A percentile compares a stretch with the other conserved stretches of the same genome.
phyloP scores from a whole-genome alignment of 1,284 basidiomycete species.

The Cutaneotrichosporon dermatis region DNA sequence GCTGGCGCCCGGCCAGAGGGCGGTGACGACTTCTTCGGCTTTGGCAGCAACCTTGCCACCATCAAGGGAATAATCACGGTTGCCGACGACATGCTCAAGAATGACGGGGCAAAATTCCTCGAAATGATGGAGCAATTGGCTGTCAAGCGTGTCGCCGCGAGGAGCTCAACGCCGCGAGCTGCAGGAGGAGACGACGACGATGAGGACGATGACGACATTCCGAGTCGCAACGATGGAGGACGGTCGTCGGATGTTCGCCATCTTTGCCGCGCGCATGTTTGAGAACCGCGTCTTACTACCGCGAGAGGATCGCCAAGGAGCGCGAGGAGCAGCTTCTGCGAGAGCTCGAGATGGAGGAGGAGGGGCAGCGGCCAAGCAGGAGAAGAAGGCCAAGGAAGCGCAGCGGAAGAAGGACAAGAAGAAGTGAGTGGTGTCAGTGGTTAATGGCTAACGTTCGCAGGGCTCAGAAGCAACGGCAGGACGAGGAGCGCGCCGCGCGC shows the following conservation, averaged over 20 bases:
- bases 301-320: conserved; percentile 87
- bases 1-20: conserved; percentile 36
- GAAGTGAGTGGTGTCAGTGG: conserved; percentile 28
- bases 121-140: conserved; percentile 99
- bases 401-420: conserved; percentile 84
- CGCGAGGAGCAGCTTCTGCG: conserved; percentile 78
- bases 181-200: conserved; percentile 57
- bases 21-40: conserved; percentile 67
- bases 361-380: conserved; percentile 75
- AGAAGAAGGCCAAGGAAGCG: conserved; percentile 90
- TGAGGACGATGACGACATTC: conserved; percentile 48
- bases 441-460: conserved; percentile 50
- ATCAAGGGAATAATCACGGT: conserved; percentile 97
- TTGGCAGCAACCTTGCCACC: conserved; percentile 72
- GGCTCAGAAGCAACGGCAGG: conserved; percentile 84
- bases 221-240: conserved; percentile 89
- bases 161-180: conserved; percentile 67
- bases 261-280: conserved; percentile 99
- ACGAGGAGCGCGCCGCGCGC: conserved; percentile 74
- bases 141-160: conserved; percentile 89
- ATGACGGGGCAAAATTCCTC: conserved; percentile 96
- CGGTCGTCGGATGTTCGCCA: conserved; percentile 98
- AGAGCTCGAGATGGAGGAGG: conserved; percentile 86
- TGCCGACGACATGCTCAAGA: conserved; percentile 95
- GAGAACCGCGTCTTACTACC: conserved; percentile 93